A percentile compares a stretch with the other conserved stretches of the same genome.
phyloP scores from a whole-genome alignment of 2,329 filamentous ascomycete genomes.

The Exophiala sideris region DNA sequence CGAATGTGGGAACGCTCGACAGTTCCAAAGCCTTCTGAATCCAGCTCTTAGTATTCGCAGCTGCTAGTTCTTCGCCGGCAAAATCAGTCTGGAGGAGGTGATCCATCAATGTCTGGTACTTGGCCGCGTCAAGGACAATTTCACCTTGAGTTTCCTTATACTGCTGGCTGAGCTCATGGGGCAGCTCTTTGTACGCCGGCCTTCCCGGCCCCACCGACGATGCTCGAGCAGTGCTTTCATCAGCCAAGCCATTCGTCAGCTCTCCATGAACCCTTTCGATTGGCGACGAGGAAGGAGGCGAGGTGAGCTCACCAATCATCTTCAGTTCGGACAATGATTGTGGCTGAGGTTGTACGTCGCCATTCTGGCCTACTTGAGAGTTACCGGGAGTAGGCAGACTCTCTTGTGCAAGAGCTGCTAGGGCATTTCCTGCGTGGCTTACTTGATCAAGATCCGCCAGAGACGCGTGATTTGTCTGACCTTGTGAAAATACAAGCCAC shows the following conservation, averaged over 20 bases:
- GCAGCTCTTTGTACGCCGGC: neutral
- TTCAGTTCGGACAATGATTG: neutral
- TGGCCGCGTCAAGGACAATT: conserved; percentile 11
- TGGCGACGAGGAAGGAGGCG: conserved; percentile 17
- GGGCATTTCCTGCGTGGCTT: neutral
- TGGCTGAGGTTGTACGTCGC: neutral
- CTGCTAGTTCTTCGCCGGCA: conserved; percentile 19
- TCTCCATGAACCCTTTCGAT: neutral
- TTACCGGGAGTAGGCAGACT: conserved; percentile 6
- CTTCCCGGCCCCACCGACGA: neutral
- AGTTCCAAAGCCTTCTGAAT: conserved; percentile 22
- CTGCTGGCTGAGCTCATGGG: neutral
- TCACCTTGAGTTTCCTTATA: conserved; percentile 9
- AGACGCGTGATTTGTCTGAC: conserved; percentile 30
- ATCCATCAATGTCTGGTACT: conserved; percentile 25
- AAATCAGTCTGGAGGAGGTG: conserved; percentile 28
- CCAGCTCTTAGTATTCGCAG: conserved; percentile 24
- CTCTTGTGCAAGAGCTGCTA: neutral
- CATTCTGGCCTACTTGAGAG: conserved; percentile 1
- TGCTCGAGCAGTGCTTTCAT: too few species aligned
- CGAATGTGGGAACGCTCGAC: conserved; percentile 17
- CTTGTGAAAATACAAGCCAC: conserved; percentile 78
- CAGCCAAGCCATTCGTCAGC: neutral
- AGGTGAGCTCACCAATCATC: conserved; percentile 1
- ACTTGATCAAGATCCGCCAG: conserved; percentile 1